A percentile compares a stretch with the other conserved stretches of the same genome.
Conservation (phyloP, 164 flowering plant species). For the Nymphaea thermarum region DNA sequence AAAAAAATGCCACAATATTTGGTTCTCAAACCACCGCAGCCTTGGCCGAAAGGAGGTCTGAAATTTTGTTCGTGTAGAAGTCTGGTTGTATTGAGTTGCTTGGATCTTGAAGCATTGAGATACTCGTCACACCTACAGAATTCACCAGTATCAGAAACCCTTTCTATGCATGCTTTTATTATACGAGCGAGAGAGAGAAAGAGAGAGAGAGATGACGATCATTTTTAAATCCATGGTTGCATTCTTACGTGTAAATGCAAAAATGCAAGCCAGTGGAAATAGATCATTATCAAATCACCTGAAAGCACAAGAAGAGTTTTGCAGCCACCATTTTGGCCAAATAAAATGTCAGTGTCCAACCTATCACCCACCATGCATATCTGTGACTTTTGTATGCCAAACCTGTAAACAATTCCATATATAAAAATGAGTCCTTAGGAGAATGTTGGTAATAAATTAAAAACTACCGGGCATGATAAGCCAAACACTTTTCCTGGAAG, state of each 20-base stretch:
- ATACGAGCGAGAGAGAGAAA: neutral
- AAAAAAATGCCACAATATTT: no score
- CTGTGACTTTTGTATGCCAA: conserved; percentile 79
- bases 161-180: neutral
- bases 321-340: conserved; percentile 99
- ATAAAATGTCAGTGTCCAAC: conserved; percentile 90
- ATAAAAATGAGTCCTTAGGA: no score
- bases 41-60: conserved; percentile 75
- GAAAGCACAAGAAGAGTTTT: conserved; percentile 98
- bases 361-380: conserved; percentile 99
- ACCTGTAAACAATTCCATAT: conserved; percentile 28
- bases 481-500: no score
- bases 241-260: neutral
- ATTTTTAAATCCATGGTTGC: neutral
- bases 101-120: conserved; percentile 75
- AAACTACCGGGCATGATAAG: no score
- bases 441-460: no score
- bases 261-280: neutral
- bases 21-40: conserved; percentile 47
- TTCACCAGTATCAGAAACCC: neutral
- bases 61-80: conserved; percentile 85
- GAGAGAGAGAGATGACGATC: neutral
- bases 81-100: conserved; percentile 82
- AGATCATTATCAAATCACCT: conserved; percentile 27
- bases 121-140: conserved; percentile 61